phyloP scores from a whole-genome alignment of 129 eudicot genomes.

The Centella asiatica region DNA sequence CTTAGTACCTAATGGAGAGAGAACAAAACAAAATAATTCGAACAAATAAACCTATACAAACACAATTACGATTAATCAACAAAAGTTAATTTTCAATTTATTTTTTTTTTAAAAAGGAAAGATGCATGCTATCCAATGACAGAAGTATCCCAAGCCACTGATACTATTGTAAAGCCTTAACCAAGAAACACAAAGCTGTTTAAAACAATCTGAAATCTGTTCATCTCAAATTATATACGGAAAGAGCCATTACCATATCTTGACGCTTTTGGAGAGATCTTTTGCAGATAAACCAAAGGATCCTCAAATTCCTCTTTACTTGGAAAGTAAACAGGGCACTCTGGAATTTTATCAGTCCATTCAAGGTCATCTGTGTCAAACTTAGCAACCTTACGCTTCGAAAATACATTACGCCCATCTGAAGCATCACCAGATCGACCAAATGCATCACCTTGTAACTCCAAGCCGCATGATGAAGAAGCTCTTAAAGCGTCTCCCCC shows the following conservation, averaged over 20 bases:
- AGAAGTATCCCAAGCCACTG: neutral
- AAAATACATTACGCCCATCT: slow-evolving; percentile 28
- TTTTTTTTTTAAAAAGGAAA: too few species aligned
- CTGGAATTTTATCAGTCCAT: slow-evolving; percentile 67
- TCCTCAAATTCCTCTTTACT: slow-evolving; percentile 82
- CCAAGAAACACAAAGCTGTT: neutral
- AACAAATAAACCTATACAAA: neutral
- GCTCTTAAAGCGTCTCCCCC: slow-evolving; percentile 76
- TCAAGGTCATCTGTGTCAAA: slow-evolving; percentile 46
- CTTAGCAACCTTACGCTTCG: slow-evolving; percentile 51
- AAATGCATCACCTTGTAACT: slow-evolving; percentile 27
- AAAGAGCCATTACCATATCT: slow-evolving; percentile 56
- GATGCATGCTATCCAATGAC: neutral
- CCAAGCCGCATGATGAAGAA: slow-evolving; percentile 55
- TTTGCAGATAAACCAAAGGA: slow-evolving; percentile 80
- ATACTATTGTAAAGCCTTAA: neutral
- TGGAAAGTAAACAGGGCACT: slow-evolving; percentile 82
- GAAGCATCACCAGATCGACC: slow-evolving; percentile 27
- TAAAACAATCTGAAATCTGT: neutral
- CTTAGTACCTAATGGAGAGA: too few species aligned
- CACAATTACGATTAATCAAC: too few species aligned
- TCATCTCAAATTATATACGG: neutral
- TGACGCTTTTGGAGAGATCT: slow-evolving; percentile 93
- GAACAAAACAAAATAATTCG: neutral
- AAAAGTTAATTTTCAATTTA: too few species aligned